phyloP scores from a whole-genome alignment of 164 flowering plant genomes.

The Dillenia suffruticosa region DNA sequence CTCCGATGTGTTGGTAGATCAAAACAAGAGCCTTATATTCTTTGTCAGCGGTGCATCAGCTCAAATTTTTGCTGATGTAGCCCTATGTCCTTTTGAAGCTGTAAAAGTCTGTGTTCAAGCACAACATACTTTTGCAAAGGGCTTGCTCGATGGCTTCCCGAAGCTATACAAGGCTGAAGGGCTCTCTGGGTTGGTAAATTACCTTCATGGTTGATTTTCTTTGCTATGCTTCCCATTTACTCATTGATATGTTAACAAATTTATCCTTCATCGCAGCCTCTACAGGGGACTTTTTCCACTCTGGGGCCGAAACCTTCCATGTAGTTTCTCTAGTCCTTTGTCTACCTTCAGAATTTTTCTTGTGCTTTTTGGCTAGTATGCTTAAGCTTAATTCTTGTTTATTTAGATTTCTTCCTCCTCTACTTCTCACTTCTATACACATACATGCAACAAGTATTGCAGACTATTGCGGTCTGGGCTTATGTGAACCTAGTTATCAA shows the following conservation, averaged over 20 bases:
- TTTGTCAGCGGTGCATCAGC: conserved; percentile 90
- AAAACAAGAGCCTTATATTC: conserved; percentile 53
- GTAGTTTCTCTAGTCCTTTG: conserved; percentile 26
- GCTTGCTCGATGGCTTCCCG: conserved; percentile 85
- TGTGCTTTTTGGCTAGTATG: not conserved
- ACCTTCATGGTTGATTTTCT: not conserved
- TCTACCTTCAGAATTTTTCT: not conserved
- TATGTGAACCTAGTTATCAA: too few relatives aligned
- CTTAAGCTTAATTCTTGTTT: too few relatives aligned
- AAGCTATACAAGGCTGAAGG: conserved; percentile 78
- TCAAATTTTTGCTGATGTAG: conserved; percentile 78
- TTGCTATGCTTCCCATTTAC: not conserved
- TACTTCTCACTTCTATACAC: too few relatives aligned
- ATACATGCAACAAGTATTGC: too few relatives aligned
- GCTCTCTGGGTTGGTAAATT: conserved; percentile 47
- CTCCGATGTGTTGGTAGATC: conserved; percentile 44
- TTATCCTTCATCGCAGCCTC: conserved; percentile 48
- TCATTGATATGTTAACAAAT: conserved; percentile 1
- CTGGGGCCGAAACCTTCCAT: conserved; percentile 90
- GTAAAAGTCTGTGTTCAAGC: conserved; percentile 86
- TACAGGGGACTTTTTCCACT: conserved; percentile 83
- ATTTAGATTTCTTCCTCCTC: too few relatives aligned
- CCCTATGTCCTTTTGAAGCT: conserved; percentile 91
- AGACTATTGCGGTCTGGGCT: too few relatives aligned
- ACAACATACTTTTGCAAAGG: conserved; percentile 69